Evolutionary conservation across 257 asterid species (phyloP), one percentile per base, ranked within the genome.

Genomic region (Linderniella brevidens): DNA sequence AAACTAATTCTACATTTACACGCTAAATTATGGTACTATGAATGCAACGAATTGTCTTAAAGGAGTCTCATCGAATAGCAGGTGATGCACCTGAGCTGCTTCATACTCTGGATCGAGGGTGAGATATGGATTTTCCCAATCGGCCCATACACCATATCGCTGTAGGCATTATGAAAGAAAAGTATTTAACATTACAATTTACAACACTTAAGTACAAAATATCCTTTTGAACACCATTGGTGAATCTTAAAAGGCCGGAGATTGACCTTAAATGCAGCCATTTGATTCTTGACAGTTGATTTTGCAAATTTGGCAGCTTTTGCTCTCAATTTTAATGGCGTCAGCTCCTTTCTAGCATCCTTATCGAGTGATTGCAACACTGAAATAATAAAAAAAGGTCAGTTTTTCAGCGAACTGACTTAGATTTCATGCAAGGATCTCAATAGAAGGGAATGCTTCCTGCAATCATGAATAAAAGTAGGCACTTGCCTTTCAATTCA

Each of bases 51-150:
- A 17, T 42, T n/a, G 8, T 39, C 8, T 11, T 40, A 40, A 40
- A 40, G 4, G 20, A 41, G 49, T 53, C 46, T 8, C 49, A 13
- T 32, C 14, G 25, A 39, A 43, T 18, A 62, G 52, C 15, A 50
- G 38, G 56, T n/a, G 49, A 55, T 42, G 39, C 65, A 88, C 98
- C 94, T 88, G 98, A 62, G 98, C 94, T 68, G 95, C 93, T 75
- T 88, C 98, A 64, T 88, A 88, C 63, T 84, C 98, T 39, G 96
- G 98, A 77, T 88, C 94, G 48, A 88, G 98, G 64, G 98, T 88
- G 64, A 79, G 94, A 66, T 88, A 88, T 32, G 92, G 94, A 62
- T 78, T 79, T 58, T 88, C 93, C 98, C 98, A 88, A 56, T 88
- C 92, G 17, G 76, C 98, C 95, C 95, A 84, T 52, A 88, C 68